Conservation (phyloP, 164 flowering plant species). For the Taxillus chinensis region DNA sequence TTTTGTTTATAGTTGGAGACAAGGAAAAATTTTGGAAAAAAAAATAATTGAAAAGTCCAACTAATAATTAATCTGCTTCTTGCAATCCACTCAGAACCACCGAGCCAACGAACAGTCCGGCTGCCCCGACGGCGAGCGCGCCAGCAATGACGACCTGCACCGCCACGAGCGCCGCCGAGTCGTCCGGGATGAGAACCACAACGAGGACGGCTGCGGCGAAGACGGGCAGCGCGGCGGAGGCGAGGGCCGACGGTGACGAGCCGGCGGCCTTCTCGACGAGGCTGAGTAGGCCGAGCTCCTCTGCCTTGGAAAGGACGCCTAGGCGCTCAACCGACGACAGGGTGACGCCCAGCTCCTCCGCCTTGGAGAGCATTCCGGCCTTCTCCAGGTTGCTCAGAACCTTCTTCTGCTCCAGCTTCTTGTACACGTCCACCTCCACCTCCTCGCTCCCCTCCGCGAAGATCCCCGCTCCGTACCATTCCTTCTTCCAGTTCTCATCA, state of each 20-base stretch:
- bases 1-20: no score
- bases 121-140: slow-evolving; percentile 40
- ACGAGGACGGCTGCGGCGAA: slow-evolving; percentile 56
- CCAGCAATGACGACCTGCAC: slow-evolving; percentile 54
- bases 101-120: slow-evolving; percentile 69
- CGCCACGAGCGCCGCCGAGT: slow-evolving; percentile 58
- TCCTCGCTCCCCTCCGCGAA: slow-evolving; percentile 72
- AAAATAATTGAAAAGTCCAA: not conserved
- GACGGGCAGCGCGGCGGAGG: slow-evolving; percentile 62
- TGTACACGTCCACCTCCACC: slow-evolving; percentile 71
- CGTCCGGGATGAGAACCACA: slow-evolving; percentile 75
- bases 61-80: slow-evolving; percentile 52
- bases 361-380: slow-evolving; percentile 73
- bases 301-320: slow-evolving; percentile 80
- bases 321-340: slow-evolving; percentile 78
- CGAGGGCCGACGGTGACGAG: slow-evolving; percentile 52
- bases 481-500: slow-evolving; percentile 60
- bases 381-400: slow-evolving; percentile 79
- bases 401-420: slow-evolving; percentile 69
- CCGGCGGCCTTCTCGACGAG: slow-evolving; percentile 52
- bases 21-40: not conserved
- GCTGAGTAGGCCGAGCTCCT: slow-evolving; percentile 77
- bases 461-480: slow-evolving; percentile 90
- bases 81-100: slow-evolving; percentile 73
- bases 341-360: slow-evolving; percentile 71